Base-by-base conservation (phyloP, 2,329 filamentous ascomycete genomes). In the Cladophialophora bantiana region DNA sequence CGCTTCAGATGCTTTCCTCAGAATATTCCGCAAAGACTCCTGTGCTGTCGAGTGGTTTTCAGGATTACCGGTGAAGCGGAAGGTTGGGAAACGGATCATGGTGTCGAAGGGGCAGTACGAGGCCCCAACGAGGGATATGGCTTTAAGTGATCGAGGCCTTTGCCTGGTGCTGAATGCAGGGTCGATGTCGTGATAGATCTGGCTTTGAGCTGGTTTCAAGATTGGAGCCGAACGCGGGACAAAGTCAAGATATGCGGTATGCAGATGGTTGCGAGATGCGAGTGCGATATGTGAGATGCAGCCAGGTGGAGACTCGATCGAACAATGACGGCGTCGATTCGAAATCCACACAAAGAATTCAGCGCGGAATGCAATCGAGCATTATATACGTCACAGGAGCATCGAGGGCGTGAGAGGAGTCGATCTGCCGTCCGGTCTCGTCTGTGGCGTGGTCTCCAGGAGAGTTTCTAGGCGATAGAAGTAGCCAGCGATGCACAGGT, bases 1-100 rank as follows among this genome's bases (percentile, higher is more conserved):
- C 15, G 20, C 5, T 9, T 55, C 36, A 12, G 59, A 62, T 15
- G 59, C 34, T 56, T 56, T 55, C 7, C 35, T 55, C 6, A 62
- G 52, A 12, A 62, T 62, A 9, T 62, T 35, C 4, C 59, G 59
- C 18, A 62, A 31, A 9, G 50, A 55, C 10, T 55, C 50, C 36
- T 56, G 35, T 10, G 59, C 59, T 6, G 35, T 55, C 18, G 50
- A 40, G n/a, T 32, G 48, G 31, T 20, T 34, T 54, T 62, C 50
- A 10, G 52, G 7, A 18, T 7, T 15, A 35, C 26, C 32, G 15
- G 45, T 42, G 10, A 50, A 55, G 15, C 59, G 59, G 34, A 62
- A 62, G 13, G 59, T 62, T 45, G 59, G 59, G 36, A 62, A 62
- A 9, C 59, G 59, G 26, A 62, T 62, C 59, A 62, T 62, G 45